A percentile compares a stretch with the other conserved stretches of the same genome.
Conservation (phyloP, 331 rosid genomes). For the Erythrophleum ivorense region DNA sequence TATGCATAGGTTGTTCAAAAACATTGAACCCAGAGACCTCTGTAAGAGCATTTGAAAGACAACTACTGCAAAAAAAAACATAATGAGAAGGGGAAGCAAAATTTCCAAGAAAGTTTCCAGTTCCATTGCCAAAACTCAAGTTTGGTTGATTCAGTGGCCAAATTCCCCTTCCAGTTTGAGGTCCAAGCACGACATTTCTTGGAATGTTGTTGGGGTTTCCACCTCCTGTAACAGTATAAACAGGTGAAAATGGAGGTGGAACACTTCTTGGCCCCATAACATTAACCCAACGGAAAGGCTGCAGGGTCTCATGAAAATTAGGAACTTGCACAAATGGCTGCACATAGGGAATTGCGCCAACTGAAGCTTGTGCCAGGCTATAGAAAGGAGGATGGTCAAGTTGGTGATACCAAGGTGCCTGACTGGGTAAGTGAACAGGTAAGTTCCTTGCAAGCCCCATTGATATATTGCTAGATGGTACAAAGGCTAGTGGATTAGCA, state of each 20-base stretch:
- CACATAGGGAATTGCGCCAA: neutral
- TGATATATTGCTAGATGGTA: neutral
- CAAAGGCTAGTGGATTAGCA: constrained; percentile 9
- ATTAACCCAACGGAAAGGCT: constrained; percentile 6
- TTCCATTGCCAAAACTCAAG: neutral
- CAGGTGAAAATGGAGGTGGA: neutral
- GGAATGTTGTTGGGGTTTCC: neutral
- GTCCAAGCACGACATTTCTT: neutral
- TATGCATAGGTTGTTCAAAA: neutral
- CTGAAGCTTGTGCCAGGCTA: neutral
- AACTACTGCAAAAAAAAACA: neutral
- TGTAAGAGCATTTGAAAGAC: constrained; percentile 13
- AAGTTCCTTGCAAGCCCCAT: neutral
- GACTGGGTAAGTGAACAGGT: neutral
- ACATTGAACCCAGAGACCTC: neutral
- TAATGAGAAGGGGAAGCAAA: neutral
- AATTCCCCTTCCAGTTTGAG: constrained; percentile 21
- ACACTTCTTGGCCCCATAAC: neutral
- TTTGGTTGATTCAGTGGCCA: neutral
- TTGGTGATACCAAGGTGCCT: neutral
- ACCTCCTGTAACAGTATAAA: constrained; percentile 2
- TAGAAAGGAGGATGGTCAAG: neutral
- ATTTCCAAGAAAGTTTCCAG: constrained; percentile 22
- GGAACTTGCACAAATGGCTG: neutral
- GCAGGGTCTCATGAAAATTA: neutral